These are phyloP conservation scores for Petunia axillaris DNA, from an alignment of 257 asterid species.

Conservation along the genomic window DNA sequence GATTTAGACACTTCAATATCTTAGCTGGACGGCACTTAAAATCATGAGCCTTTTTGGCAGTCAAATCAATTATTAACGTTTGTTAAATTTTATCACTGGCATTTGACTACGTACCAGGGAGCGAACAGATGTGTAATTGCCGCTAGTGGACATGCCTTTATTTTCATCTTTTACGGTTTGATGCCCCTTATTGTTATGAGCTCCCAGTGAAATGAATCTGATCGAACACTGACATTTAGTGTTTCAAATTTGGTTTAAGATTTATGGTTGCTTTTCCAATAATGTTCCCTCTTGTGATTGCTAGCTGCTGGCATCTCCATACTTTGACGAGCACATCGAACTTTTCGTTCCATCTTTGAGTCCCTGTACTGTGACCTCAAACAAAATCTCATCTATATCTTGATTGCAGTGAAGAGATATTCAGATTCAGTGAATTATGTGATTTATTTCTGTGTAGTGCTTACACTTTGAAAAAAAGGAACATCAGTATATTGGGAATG, in stretches of 20 bases:
- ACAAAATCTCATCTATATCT: slow-evolving; percentile 9
- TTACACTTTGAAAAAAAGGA: neutral
- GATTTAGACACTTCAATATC: neutral
- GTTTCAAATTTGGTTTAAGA: neutral
- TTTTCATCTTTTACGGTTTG: neutral
- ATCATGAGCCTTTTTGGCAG: slow-evolving; percentile 8
- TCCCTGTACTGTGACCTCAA: neutral
- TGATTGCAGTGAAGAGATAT: neutral
- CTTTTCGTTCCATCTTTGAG: neutral
- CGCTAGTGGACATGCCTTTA: neutral
- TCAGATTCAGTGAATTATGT: neutral
- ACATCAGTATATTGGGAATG: neutral
- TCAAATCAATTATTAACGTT: neutral
- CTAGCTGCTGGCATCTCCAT: slow-evolving; percentile 14
- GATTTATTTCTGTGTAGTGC: neutral
- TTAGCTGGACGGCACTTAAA: neutral
- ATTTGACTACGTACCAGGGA: neutral
- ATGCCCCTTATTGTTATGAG: neutral
- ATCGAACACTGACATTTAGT: neutral
- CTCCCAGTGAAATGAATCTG: neutral
- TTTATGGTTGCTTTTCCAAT: neutral
- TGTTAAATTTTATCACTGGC: neutral
- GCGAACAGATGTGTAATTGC: neutral
- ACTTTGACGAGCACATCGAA: neutral
- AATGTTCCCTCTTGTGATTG: slow-evolving; percentile 13